Base-by-base conservation (phyloP, 345 rosid species). In the Gossypium turneri region DNA sequence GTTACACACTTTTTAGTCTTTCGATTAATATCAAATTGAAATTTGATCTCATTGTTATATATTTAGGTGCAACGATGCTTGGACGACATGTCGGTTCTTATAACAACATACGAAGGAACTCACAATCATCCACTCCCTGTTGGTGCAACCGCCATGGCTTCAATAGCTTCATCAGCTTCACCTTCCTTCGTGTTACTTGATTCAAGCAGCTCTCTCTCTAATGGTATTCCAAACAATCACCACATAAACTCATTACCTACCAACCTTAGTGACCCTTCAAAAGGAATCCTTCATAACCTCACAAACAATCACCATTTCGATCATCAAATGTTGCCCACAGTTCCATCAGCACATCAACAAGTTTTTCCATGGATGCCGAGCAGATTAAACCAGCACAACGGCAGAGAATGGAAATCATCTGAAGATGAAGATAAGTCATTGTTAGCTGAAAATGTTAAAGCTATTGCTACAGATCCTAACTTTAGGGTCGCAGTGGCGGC, bases 21-120 rank as follows among this genome's bases (percentile, higher is more conserved):
- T 68, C 12, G 10, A 24, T 24, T 24, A 47, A 20, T 67, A 12
- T 20, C 12, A 48, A 9, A 25, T 47, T 67, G 24, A 67, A 3
- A 13, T 64, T 41, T 27, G 57, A 50, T 25, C 2, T 17, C 4
- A 2, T 69, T 27, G 4, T 1, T 2, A 55, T 41, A 70, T 73
- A 52, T 29, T 73, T 74, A 91, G 97, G 97, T 91, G 43, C 97
- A 91, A 86, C 81, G 97, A 82, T 91, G 92, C 79, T 81, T 81
- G 8, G 92, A 89, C 2, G 97, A 91, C 70, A 82, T 85, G 92
- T 86, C 97, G 15, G 88, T 89, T 76, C 79, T 91, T 76, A 91
- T 91, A 61, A 91, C 94, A 51, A 91, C 94, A 51, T 91, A 91
- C 56, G 97, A 91, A 81, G 97, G 97, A 70, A 88, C 84, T 47